Conservation (phyloP, 140 eudicot genomes). For the Erigeron philadelphicus region DNA sequence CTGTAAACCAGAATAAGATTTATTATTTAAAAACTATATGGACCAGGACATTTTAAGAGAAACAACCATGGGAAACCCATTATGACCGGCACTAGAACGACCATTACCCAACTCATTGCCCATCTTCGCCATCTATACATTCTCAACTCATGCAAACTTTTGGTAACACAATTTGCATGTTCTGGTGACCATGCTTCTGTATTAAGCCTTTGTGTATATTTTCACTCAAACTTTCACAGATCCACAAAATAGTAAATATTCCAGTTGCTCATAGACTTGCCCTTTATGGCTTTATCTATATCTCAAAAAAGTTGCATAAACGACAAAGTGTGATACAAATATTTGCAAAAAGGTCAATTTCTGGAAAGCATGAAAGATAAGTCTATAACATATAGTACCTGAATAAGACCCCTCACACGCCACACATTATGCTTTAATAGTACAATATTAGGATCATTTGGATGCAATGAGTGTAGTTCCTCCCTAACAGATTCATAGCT, state of each 20-base stretch:
- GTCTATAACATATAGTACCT: slow-evolving; percentile 35
- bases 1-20: no score
- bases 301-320: slow-evolving; percentile 14
- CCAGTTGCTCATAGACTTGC: slow-evolving; percentile 3
- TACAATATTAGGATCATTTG: slow-evolving; percentile 64
- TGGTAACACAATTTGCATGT: background rate
- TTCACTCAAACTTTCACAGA: background rate
- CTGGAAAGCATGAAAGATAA: background rate
- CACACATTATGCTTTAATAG: slow-evolving; percentile 64
- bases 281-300: background rate
- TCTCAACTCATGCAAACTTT: background rate
- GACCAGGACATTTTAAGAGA: no score
- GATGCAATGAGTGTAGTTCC: slow-evolving; percentile 57
- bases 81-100: background rate
- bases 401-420: slow-evolving; percentile 87
- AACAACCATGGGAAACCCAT: background rate
- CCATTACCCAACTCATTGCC: slow-evolving; percentile 1
- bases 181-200: background rate
- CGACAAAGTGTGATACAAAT: background rate
- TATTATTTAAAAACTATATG: no score
- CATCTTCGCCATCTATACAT: background rate
- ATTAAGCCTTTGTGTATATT: background rate
- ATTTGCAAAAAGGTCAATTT: background rate
- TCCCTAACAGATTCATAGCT: slow-evolving; percentile 53
- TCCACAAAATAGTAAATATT: background rate